These are phyloP conservation scores for Phyllosticta capitalensis DNA, from an alignment of 2,329 filamentous ascomycete species.

Conservation along the genomic window DNA sequence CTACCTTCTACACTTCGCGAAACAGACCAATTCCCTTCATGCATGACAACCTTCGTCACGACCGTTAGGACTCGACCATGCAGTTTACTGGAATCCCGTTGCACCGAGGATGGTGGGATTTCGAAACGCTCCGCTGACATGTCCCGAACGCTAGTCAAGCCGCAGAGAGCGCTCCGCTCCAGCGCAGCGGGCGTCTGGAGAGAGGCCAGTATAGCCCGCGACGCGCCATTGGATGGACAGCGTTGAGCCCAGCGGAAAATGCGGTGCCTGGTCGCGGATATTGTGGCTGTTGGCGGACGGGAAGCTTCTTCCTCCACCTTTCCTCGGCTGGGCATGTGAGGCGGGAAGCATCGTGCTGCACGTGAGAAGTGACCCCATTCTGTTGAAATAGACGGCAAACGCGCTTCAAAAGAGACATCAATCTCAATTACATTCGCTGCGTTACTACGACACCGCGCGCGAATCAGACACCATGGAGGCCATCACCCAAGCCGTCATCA, in stretches of 20 bases:
- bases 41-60: not conserved
- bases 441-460: not conserved
- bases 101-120: not conserved
- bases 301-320: not conserved
- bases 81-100: not conserved
- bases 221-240: not conserved
- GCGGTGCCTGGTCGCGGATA: not conserved
- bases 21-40: not conserved
- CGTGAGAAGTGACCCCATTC: not conserved
- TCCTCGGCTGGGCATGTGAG: not conserved
- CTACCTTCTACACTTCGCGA: no score
- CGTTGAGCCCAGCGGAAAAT: not conserved
- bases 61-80: not conserved
- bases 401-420: not conserved
- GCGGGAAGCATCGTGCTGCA: not conserved
- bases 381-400: not conserved
- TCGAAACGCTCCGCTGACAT: not conserved
- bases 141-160: not conserved
- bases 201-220: not conserved
- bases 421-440: not conserved
- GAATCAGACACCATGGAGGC: conserved; percentile 10
- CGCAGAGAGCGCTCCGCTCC: not conserved
- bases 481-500: conserved; percentile 12
- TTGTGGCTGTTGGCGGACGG: not conserved
- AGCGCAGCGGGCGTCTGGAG: not conserved